Percentiles rank a stretch among this genome's conserved stretches.
phyloP scores from a whole-genome alignment of 495 filamentous ascomycete species.

The Annulohypoxylon stygium region DNA sequence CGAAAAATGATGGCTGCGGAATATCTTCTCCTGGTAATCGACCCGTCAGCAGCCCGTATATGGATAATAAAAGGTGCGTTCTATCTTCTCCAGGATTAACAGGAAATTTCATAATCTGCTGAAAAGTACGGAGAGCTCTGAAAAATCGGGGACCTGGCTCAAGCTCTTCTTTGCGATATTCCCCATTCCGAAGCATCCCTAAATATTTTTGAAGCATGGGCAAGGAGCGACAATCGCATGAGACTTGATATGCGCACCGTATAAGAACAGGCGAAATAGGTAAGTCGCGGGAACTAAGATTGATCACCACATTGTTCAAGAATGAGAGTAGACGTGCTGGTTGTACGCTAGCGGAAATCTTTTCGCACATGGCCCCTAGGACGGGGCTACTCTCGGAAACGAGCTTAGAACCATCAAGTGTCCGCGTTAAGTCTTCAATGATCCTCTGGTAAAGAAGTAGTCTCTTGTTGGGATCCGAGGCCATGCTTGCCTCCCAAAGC shows the following conservation, averaged over 20 bases:
- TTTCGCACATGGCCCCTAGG: not conserved
- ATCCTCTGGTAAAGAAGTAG: conserved; percentile 40
- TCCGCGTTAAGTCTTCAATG: conserved; percentile 28
- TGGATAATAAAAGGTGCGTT: conserved; percentile 22
- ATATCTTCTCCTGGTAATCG: not conserved
- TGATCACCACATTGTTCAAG: conserved; percentile 46
- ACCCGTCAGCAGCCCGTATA: conserved; percentile 31
- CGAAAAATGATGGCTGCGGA: conserved; percentile 11
- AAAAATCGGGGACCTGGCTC: not conserved
- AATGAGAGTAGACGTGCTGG: conserved; percentile 35
- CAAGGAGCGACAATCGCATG: conserved; percentile 24
- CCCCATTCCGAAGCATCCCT: conserved; percentile 7
- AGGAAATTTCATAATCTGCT: not conserved
- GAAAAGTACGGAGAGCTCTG: not conserved
- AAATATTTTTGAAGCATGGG: conserved; percentile 33
- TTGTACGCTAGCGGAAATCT: not conserved
- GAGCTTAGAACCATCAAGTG: conserved; percentile 29
- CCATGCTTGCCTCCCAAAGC: not conserved
- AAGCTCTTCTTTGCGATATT: not conserved
- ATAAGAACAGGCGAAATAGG: conserved; percentile 13
- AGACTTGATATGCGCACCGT: conserved; percentile 16
- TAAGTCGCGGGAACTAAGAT: conserved; percentile 20
- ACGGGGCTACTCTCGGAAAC: conserved; percentile 19
- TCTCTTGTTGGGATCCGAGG: not conserved
- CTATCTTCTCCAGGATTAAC: not conserved